Percentiles rank a stretch among this genome's conserved stretches.
Conservation (phyloP, 2,329 filamentous ascomycete species). For the Calonectria crousiana region DNA sequence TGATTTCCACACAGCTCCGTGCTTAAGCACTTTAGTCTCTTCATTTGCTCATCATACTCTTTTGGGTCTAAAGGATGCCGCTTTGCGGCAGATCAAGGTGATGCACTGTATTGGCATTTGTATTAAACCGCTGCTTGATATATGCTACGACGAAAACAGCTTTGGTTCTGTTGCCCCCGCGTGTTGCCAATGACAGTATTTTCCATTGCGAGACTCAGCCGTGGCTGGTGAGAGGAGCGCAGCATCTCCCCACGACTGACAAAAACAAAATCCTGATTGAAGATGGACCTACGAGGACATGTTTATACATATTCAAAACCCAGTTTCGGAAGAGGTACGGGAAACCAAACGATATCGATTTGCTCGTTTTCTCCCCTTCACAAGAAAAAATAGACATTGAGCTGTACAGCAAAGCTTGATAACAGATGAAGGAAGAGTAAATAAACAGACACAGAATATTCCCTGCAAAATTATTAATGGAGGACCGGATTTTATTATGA, state of each 20-base stretch:
- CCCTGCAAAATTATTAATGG: background rate
- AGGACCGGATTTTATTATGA: background rate
- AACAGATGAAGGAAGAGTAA: background rate
- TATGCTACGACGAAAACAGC: conserved; percentile 73
- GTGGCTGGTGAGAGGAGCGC: conserved; percentile 71
- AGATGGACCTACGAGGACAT: background rate
- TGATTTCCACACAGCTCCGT: background rate
- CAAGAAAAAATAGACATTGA: background rate
- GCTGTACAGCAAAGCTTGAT: background rate
- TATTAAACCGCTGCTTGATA: conserved; percentile 71
- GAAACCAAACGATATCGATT: background rate
- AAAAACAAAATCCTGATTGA: conserved; percentile 27
- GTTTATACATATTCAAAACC: background rate
- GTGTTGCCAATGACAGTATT: conserved; percentile 66
- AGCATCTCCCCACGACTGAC: conserved; percentile 65
- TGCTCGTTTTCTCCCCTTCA: background rate
- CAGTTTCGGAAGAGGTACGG: background rate
- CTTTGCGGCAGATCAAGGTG: background rate
- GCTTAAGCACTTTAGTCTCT: background rate
- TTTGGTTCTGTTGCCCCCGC: conserved; percentile 72
- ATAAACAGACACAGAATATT: background rate
- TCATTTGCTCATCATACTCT: background rate
- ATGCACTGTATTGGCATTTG: background rate
- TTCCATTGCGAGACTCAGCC: conserved; percentile 75
- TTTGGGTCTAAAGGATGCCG: background rate